These are phyloP conservation scores for Setaria italica DNA, from an alignment of 202 grass and related monocot species.

Conservation along the genomic window DNA sequence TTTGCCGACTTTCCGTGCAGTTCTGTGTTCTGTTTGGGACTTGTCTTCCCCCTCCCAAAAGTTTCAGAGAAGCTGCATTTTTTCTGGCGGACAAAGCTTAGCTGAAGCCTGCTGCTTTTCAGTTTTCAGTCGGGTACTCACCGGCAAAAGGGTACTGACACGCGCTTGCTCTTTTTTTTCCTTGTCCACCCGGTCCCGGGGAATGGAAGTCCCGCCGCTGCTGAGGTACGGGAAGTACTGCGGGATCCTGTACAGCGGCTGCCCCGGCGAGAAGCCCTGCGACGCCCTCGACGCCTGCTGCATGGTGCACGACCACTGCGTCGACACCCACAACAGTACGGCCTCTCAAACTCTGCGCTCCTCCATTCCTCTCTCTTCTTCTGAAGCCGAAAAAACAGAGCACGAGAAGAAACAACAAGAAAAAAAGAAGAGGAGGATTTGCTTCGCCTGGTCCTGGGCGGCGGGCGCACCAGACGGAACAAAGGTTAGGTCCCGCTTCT, in stretches of 20 bases:
- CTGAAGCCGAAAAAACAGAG: neutral
- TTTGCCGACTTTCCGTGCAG: neutral
- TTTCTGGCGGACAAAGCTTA: neutral
- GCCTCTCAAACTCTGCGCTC: neutral
- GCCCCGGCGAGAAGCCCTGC: conserved; percentile 94
- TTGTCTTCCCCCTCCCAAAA: neutral
- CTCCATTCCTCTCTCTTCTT: neutral
- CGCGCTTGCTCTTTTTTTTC: neutral
- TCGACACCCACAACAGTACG: conserved; percentile 68
- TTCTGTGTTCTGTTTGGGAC: neutral
- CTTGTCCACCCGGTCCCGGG: neutral
- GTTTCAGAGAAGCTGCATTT: conserved; percentile 9
- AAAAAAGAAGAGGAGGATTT: neutral
- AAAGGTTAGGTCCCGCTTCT: neutral
- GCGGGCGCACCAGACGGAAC: neutral
- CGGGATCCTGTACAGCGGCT: conserved; percentile 90
- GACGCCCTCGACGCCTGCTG: conserved; percentile 93
- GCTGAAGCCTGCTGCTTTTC: neutral
- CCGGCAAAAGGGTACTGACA: conserved; percentile 22
- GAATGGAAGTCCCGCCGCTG: conserved; percentile 69
- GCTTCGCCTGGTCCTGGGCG: neutral
- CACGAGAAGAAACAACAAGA: neutral
- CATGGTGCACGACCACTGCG: conserved; percentile 93
- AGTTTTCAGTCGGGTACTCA: conserved; percentile 5
- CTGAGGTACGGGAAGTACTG: conserved; percentile 96